Percentiles rank a stretch among this genome's conserved stretches.
These are phyloP conservation scores for Trichosporon faecale DNA, from an alignment of 1,284 basidiomycete genomes.

Conservation along the genomic window DNA sequence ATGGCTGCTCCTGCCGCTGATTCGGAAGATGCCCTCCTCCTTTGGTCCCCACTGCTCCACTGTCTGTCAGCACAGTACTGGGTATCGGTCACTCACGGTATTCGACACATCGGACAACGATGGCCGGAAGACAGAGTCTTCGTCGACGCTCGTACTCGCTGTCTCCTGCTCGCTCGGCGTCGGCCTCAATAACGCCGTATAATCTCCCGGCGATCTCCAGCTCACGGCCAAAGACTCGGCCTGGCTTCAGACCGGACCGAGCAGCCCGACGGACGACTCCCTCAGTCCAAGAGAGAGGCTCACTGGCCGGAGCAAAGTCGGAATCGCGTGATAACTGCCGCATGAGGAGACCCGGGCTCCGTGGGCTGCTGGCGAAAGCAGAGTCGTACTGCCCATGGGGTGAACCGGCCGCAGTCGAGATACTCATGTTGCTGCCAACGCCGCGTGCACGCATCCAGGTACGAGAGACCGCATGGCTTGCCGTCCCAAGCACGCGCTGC, in stretches of 20 bases:
- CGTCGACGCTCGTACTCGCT: conserved; percentile 33
- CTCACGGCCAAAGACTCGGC: conserved; percentile 44
- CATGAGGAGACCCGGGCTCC: conserved; percentile 19
- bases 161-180: conserved; percentile 24
- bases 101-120: conserved; percentile 48
- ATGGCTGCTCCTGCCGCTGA: conserved; percentile 58
- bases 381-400: conserved; percentile 5
- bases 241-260: conserved; percentile 16
- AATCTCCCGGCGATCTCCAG: conserved; percentile 36
- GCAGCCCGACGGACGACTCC: conserved; percentile 32
- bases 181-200: conserved; percentile 34
- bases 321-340: conserved; percentile 29
- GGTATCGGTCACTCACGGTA: conserved; percentile 40
- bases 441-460: conserved; percentile 46
- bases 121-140: conserved; percentile 46
- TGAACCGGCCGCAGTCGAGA: conserved; percentile 23
- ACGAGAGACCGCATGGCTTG: conserved; percentile 45
- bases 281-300: conserved; percentile 31
- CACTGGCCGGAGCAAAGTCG: conserved; percentile 19
- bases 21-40: conserved; percentile 54
- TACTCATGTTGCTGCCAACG: conserved; percentile 42
- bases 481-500: conserved; percentile 39
- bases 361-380: conserved; percentile 15
- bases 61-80: conserved; percentile 18
- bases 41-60: conserved; percentile 50